phyloP scores from a whole-genome alignment of 176 grass and related monocot genomes.

The Avena eriantha region DNA sequence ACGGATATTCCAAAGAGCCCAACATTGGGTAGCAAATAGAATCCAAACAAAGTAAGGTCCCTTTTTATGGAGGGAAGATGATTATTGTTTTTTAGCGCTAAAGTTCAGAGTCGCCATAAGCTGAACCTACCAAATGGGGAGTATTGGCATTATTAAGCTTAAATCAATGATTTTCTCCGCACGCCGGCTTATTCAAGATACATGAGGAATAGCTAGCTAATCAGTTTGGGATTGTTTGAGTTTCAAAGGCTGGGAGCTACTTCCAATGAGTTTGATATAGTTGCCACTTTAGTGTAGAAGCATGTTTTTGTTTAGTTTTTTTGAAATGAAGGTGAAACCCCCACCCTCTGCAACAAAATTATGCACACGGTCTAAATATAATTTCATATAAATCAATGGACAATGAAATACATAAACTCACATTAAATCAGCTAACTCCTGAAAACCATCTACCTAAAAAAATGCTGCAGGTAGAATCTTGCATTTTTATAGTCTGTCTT shows the following conservation, averaged over 20 bases:
- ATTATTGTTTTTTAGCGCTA: conserved; percentile 12
- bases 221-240: background rate
- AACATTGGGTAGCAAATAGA: too few species aligned
- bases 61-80: background rate
- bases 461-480: background rate
- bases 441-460: background rate
- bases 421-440: background rate
- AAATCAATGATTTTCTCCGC: background rate
- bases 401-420: too few species aligned
- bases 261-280: background rate
- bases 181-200: background rate
- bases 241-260: background rate
- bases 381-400: too few species aligned
- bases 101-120: background rate
- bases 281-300: background rate
- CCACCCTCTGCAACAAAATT: too few species aligned
- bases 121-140: background rate
- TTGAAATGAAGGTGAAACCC: too few species aligned
- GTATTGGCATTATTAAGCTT: background rate
- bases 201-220: background rate
- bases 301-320: background rate
- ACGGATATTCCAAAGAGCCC: too few species aligned
- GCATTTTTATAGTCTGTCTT: background rate
- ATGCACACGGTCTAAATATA: too few species aligned
- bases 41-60: too few species aligned